Percentiles rank a stretch among this genome's conserved stretches.
phyloP scores from a whole-genome alignment of 345 rosid species.

The Trapa bicornis region DNA sequence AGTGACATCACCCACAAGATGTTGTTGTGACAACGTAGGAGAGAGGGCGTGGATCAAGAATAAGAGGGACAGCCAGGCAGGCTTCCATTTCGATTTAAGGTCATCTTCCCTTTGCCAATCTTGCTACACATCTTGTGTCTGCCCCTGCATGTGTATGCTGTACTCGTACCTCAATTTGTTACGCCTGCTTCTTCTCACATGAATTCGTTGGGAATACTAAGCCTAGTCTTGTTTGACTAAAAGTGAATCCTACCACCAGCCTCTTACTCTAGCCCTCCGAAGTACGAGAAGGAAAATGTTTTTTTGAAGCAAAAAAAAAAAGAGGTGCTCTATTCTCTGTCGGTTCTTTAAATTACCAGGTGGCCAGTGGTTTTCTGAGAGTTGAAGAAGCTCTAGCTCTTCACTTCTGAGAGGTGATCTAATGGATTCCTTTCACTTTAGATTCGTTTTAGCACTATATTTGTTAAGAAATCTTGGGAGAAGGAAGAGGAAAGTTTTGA shows the following conservation, averaged over 20 bases:
- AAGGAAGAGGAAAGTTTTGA: neutral
- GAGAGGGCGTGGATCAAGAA: neutral
- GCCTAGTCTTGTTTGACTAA: neutral
- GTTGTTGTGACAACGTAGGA: neutral
- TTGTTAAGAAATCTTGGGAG: neutral
- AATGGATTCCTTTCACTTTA: neutral
- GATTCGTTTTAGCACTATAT: neutral
- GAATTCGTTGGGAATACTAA: neutral
- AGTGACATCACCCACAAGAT: neutral
- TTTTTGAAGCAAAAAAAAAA: neutral
- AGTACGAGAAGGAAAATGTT: neutral
- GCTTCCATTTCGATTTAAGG: neutral
- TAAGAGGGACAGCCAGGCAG: neutral
- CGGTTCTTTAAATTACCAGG: neutral
- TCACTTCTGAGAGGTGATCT: neutral
- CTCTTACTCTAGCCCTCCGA: neutral
- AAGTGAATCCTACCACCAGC: conserved; percentile 1
- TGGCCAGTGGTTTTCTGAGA: neutral
- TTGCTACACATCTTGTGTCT: neutral
- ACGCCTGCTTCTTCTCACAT: neutral
- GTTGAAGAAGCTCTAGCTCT: neutral
- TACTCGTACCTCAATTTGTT: neutral
- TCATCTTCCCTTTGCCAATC: neutral
- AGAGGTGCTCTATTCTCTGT: neutral
- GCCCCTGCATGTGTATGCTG: neutral